phyloP scores from a whole-genome alignment of 495 filamentous ascomycete species.

The Rhypophila decipiens region DNA sequence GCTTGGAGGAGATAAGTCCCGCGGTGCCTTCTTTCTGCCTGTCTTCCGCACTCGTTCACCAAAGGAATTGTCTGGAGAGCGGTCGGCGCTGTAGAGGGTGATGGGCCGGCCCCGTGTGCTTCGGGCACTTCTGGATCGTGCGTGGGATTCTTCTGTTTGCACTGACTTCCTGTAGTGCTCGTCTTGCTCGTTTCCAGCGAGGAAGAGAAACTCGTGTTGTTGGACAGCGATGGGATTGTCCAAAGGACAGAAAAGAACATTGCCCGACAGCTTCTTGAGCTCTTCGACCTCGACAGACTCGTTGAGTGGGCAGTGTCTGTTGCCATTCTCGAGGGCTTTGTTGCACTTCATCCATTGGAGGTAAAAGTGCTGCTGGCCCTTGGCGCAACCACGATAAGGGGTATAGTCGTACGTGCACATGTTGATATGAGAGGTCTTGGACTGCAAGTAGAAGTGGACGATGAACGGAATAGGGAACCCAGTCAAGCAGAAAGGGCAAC shows the following conservation, averaged over 20 bases:
- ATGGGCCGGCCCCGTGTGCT: neutral
- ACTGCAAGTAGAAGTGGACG: neutral
- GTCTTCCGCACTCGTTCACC: neutral
- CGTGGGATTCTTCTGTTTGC: neutral
- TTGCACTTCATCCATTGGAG: conserved; percentile 29
- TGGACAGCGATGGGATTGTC: conserved; percentile 23
- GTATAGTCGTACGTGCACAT: conserved; percentile 30
- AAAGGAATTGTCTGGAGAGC: neutral
- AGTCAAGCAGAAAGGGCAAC: neutral
- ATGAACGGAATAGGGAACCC: neutral
- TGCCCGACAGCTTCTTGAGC: conserved; percentile 20
- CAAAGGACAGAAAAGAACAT: conserved; percentile 21
- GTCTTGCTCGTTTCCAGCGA: no score
- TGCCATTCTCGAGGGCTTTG: conserved; percentile 14
- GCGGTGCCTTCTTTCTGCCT: neutral
- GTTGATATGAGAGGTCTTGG: conserved; percentile 4
- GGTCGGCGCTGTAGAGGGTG: neutral
- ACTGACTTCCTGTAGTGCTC: neutral
- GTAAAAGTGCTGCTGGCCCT: conserved; percentile 21
- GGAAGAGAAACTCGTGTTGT: conserved; percentile 15
- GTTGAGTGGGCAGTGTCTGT: conserved; percentile 17
- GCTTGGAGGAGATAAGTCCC: neutral
- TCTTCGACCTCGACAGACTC: conserved; percentile 14
- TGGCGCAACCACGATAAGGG: conserved; percentile 20
- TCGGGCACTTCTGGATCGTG: neutral